Conservation (phyloP, 1,284 basidiomycete genomes). For the Sporisorium reilianum region DNA sequence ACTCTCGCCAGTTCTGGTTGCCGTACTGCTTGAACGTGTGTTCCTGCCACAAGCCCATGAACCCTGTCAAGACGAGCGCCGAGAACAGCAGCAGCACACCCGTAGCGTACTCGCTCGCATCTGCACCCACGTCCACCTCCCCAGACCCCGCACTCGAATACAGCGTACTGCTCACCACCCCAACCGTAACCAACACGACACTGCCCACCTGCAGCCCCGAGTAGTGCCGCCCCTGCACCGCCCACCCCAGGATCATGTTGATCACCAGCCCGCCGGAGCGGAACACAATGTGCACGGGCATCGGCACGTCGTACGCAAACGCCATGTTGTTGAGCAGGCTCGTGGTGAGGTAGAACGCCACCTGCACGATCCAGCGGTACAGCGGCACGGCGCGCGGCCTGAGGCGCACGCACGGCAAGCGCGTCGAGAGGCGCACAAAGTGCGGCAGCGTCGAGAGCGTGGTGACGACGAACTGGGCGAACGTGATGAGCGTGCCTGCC, state of each 20-base stretch:
- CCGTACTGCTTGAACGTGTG: conserved; percentile 80
- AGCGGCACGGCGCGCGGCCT: conserved; percentile 75
- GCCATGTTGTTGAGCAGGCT: conserved; percentile 91
- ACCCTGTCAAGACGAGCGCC: conserved; percentile 83
- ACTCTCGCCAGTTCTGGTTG: conserved; percentile 82
- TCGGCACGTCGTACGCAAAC: conserved; percentile 85
- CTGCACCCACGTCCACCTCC: conserved; percentile 3
- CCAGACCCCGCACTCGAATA: conserved; percentile 67
- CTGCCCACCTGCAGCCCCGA: conserved; percentile 71
- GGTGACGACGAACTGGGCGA: conserved; percentile 63
- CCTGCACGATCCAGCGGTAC: conserved; percentile 81
- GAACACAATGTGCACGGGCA: conserved; percentile 94
- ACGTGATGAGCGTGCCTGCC: conserved; percentile 63
- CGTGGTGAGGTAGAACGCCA: conserved; percentile 82
- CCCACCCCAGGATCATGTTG: conserved; percentile 80
- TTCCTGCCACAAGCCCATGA: conserved; percentile 89
- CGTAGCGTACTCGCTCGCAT: conserved; percentile 74
- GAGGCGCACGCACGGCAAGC: conserved; percentile 17
- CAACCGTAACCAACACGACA: conserved; percentile 82
- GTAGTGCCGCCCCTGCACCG: conserved; percentile 72
- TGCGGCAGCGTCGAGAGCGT: conserved; percentile 53
- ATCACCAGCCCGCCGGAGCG: conserved; percentile 88
- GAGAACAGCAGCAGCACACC: conserved; percentile 81
- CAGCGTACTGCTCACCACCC: conserved; percentile 87
- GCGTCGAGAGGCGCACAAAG: conserved; percentile 35